Percentiles rank a stretch among this genome's conserved stretches.
Conservation (phyloP, 2,329 filamentous ascomycete species). For the Ophiosphaerella herpotricha region DNA sequence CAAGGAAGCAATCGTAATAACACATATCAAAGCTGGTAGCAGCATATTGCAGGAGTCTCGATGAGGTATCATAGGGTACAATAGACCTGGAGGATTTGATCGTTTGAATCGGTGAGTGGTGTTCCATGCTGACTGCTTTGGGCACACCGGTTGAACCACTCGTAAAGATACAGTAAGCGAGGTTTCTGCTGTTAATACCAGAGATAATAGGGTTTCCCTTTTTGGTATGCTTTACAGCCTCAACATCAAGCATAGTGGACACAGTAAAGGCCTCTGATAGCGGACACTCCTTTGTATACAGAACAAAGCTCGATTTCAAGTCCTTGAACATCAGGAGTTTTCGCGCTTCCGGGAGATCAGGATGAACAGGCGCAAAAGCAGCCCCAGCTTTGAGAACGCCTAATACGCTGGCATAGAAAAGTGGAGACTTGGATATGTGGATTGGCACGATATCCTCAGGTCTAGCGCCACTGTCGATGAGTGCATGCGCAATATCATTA, state of each 20-base stretch:
- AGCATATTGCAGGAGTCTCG: conserved; percentile 50
- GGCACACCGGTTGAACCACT: conserved; percentile 51
- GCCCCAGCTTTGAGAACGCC: conserved; percentile 48
- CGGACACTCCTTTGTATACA: conserved; percentile 15
- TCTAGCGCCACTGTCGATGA: conserved; percentile 27
- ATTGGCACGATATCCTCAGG: conserved; percentile 43
- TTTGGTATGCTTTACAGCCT: conserved; percentile 7
- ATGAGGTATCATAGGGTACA: conserved; percentile 47
- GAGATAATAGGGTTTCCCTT: conserved; percentile 31
- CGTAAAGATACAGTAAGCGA: conserved; percentile 52
- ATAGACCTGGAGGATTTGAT: conserved; percentile 45
- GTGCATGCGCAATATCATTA: conserved; percentile 39
- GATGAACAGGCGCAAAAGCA: conserved; percentile 45
- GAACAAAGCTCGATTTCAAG: conserved; percentile 34
- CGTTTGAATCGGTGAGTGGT: conserved; percentile 48
- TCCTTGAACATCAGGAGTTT: conserved; percentile 44
- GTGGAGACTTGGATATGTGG: conserved; percentile 40
- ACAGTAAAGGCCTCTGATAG: neutral
- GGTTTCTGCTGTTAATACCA: conserved; percentile 28
- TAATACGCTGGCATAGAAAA: conserved; percentile 45
- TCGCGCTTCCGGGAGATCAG: conserved; percentile 39
- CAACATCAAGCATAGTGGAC: conserved; percentile 23
- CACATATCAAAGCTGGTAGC: conserved; percentile 53
- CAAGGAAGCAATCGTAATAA: conserved; percentile 54
- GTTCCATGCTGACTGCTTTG: conserved; percentile 52